These are phyloP conservation scores for Primulina eburnea DNA, from an alignment of 257 asterid genomes.

Conservation along the genomic window DNA sequence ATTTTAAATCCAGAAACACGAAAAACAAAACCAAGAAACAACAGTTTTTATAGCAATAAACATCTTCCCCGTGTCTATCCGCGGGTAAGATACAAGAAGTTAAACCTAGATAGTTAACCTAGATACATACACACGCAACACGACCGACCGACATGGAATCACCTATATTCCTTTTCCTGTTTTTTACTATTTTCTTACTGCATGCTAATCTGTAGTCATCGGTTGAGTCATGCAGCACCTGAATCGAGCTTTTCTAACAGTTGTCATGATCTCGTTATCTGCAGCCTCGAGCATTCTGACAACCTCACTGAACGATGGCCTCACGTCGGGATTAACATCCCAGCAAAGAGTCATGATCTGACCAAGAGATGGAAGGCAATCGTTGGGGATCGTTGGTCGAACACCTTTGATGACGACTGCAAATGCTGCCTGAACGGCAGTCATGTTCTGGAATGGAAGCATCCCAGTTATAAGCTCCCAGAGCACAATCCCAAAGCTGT, in stretches of 20 bases:
- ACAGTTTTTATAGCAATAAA: conserved; percentile 37
- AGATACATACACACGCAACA: conserved; percentile 45
- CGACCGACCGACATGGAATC: conserved; percentile 20
- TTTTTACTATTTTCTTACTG: conserved; percentile 31
- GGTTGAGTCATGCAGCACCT: conserved; percentile 73
- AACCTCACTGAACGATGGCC: conserved; percentile 59
- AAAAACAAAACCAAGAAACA: conserved; percentile 37
- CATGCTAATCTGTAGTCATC: conserved; percentile 53
- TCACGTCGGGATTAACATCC: conserved; percentile 54
- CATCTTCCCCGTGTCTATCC: conserved; percentile 46
- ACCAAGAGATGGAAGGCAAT: conserved; percentile 54
- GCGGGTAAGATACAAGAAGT: conserved; percentile 34
- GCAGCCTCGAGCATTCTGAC: conserved; percentile 68
- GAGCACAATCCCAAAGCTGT: conserved; percentile 58
- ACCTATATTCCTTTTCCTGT: conserved; percentile 26
- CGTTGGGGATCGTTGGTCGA: conserved; percentile 56
- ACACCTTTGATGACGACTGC: conserved; percentile 67
- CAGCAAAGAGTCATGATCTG: conserved; percentile 68
- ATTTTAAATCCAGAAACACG: conserved; percentile 31
- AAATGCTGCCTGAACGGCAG: conserved; percentile 69
- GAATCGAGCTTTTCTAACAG: conserved; percentile 68
- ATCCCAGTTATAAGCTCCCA: conserved; percentile 65
- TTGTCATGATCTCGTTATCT: conserved; percentile 59
- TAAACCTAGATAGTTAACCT: conserved; percentile 53
- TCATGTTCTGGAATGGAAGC: conserved; percentile 66